These are phyloP conservation scores for Nyctanthes arbortristis DNA, from an alignment of 257 asterid species.

Conservation along the genomic window DNA sequence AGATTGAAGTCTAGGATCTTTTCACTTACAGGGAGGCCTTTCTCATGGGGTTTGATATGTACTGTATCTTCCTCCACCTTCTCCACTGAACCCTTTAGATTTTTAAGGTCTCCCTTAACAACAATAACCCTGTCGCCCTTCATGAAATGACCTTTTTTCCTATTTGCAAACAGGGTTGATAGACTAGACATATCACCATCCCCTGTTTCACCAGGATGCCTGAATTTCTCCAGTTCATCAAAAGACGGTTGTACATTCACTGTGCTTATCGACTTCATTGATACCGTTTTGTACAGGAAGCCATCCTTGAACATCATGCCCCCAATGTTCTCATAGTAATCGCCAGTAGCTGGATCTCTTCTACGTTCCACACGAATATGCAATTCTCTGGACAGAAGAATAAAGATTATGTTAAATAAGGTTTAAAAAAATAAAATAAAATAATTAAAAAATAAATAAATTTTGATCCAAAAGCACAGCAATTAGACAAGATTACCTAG, in stretches of 20 bases:
- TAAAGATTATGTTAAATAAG: constrained; percentile 9
- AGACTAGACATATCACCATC: constrained; percentile 83
- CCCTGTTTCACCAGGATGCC: constrained; percentile 77
- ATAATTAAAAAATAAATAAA: no score
- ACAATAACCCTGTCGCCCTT: constrained; percentile 94
- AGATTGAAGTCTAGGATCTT: constrained; percentile 2
- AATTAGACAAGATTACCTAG: constrained; percentile 52
- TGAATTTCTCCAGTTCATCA: constrained; percentile 96
- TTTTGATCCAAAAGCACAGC: background rate
- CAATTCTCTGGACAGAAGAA: constrained; percentile 61
- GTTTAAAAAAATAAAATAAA: no score
- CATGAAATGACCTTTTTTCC: constrained; percentile 95
- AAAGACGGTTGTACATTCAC: constrained; percentile 82
- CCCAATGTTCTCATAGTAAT: constrained; percentile 79
- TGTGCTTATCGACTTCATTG: constrained; percentile 88
- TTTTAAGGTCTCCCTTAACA: constrained; percentile 88
- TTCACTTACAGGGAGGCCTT: constrained; percentile 69
- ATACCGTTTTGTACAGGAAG: constrained; percentile 73
- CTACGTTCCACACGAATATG: constrained; percentile 82
- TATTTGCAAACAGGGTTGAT: constrained; percentile 77
- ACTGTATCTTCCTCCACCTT: constrained; percentile 96
- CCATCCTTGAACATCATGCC: constrained; percentile 98
- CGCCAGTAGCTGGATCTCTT: constrained; percentile 80
- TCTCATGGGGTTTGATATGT: constrained; percentile 80
- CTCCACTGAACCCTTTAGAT: constrained; percentile 88